A percentile compares a stretch with the other conserved stretches of the same genome.
Conservation (phyloP, 2,329 filamentous ascomycete genomes). For the Cercospora sp. region DNA sequence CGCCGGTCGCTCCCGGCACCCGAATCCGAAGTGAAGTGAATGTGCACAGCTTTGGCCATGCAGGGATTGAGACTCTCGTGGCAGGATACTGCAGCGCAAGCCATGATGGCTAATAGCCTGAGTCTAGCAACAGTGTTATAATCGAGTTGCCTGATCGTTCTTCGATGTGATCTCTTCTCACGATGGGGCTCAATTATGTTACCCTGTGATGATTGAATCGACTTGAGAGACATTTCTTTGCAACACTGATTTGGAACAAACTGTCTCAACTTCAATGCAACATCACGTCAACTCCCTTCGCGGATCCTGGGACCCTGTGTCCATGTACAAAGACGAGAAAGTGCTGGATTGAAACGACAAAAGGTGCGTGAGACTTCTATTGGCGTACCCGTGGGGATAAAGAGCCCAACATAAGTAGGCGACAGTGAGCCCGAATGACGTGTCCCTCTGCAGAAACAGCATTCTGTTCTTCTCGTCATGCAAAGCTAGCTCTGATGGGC, state of each 20-base stretch:
- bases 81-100: not conserved
- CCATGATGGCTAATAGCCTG: not conserved
- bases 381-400: not conserved
- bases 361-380: not conserved
- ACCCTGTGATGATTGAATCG: not conserved
- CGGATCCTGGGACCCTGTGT: not conserved
- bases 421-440: not conserved
- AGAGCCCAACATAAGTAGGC: not conserved
- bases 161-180: not conserved
- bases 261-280: not conserved
- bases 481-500: not conserved
- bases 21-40: conserved; percentile 1
- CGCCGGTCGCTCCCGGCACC: not conserved
- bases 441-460: not conserved
- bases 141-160: not conserved
- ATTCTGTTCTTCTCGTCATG: not conserved
- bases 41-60: not conserved
- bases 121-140: not conserved
- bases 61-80: not conserved
- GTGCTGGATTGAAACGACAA: not conserved
- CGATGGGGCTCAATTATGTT: not conserved
- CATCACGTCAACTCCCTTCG: not conserved
- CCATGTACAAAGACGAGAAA: not conserved
- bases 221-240: not conserved
- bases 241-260: not conserved